phyloP scores from a whole-genome alignment of 192 early-diverging fungal genomes.

The Chytriomyces confervae region DNA sequence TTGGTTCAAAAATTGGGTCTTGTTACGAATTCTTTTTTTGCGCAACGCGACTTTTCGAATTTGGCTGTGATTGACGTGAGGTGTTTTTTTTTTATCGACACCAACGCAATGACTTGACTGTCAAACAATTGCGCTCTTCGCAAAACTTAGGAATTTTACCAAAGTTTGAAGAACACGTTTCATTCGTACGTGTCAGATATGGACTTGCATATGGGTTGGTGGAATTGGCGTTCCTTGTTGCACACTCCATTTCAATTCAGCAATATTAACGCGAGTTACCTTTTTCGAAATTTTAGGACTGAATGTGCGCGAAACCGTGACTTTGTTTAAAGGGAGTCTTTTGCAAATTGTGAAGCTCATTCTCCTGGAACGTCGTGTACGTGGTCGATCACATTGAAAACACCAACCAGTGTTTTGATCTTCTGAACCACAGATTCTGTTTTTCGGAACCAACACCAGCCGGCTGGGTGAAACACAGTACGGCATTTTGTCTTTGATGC shows the following conservation, averaged over 20 bases:
- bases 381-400: neutral
- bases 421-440: slow-evolving; percentile 12
- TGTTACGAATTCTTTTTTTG: slow-evolving; percentile 28
- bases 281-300: neutral
- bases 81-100: neutral
- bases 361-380: slow-evolving; percentile 28
- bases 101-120: neutral
- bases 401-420: neutral
- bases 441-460: slow-evolving; percentile 28
- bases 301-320: slow-evolving; percentile 20
- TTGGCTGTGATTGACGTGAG: slow-evolving; percentile 24
- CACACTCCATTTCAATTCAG: neutral
- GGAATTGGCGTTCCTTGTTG: too few species aligned
- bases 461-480: slow-evolving; percentile 19
- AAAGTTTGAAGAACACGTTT: slow-evolving; percentile 18
- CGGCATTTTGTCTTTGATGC: slow-evolving; percentile 24
- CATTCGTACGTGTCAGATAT: slow-evolving; percentile 20
- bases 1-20: slow-evolving; percentile 17
- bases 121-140: too few species aligned
- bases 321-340: slow-evolving; percentile 18
- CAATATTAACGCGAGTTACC: neutral
- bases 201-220: slow-evolving; percentile 3
- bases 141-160: slow-evolving; percentile 19
- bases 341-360: slow-evolving; percentile 35
- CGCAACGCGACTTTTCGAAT: slow-evolving; percentile 32